Conservation (phyloP, 2,329 filamentous ascomycete genomes). For the Beauveria scarabaeidicola region DNA sequence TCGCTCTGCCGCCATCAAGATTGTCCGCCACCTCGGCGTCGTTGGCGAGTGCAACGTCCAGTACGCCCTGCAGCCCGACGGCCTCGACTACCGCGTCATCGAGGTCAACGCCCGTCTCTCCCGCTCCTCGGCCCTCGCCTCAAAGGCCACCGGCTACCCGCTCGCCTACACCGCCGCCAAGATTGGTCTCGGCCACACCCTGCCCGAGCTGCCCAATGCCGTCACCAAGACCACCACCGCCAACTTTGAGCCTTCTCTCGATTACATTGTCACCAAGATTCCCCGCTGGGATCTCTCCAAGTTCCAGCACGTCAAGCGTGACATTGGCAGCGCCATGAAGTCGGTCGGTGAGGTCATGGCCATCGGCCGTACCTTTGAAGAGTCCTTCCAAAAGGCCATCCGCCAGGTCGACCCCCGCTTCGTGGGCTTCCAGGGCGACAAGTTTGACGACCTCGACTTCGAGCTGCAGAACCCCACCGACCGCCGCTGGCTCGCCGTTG, state of each 20-base stretch:
- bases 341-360: conserved; percentile 99
- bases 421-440: conserved; percentile 87
- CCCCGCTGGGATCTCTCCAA: conserved; percentile 97
- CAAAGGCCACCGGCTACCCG: conserved; percentile 96
- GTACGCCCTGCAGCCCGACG: conserved; percentile 93
- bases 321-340: conserved; percentile 98
- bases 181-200: conserved; percentile 90
- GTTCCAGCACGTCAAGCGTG: conserved; percentile 97
- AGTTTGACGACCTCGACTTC: conserved; percentile 87
- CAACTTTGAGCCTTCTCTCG: conserved; percentile 95
- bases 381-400: conserved; percentile 98
- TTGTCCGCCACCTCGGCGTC: conserved; percentile 91
- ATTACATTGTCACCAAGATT: conserved; percentile 98
- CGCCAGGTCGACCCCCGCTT: conserved; percentile 91
- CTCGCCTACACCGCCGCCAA: conserved; percentile 96
- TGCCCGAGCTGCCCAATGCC: conserved; percentile 93
- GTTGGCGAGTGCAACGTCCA: conserved; percentile 99
- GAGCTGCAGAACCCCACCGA: conserved; percentile 90
- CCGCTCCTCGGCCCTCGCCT: conserved; percentile 90
- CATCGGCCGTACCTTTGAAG: conserved; percentile 95
- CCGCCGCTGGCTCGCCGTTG: conserved; percentile 92
- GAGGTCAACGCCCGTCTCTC: conserved; percentile 98
- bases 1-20: conserved; percentile 93
- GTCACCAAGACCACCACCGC: conserved; percentile 98
- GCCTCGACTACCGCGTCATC: conserved; percentile 95